These are phyloP conservation scores for Cochlearia excelsa DNA, from an alignment of 345 rosid genomes.

Conservation along the genomic window DNA sequence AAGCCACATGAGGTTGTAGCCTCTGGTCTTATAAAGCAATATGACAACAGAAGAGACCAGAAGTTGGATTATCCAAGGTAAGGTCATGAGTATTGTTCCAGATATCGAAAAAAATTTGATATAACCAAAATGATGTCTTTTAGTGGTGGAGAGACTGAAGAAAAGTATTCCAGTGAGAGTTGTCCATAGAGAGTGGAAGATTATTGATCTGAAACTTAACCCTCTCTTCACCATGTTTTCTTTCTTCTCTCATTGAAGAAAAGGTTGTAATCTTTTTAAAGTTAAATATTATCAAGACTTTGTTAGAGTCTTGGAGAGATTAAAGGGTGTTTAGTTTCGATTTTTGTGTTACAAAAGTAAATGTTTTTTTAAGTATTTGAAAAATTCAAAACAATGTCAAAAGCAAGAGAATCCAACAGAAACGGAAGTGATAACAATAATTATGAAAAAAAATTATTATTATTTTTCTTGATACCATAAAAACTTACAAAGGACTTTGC, in stretches of 20 bases:
- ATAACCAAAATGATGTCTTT: conserved; percentile 23
- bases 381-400: neutral
- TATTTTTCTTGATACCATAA: too few relatives aligned
- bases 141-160: conserved; percentile 27
- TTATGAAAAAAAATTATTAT: too few relatives aligned
- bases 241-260: conserved; percentile 8
- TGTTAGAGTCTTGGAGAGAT: conserved; percentile 33
- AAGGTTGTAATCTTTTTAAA: neutral
- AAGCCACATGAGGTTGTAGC: conserved; percentile 33
- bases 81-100: conserved; percentile 30
- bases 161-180: conserved; percentile 35
- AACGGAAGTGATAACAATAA: too few relatives aligned
- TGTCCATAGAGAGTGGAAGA: conserved; percentile 29
- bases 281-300: neutral
- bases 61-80: conserved; percentile 36
- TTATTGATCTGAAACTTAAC: conserved; percentile 7
- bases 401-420: too few relatives aligned
- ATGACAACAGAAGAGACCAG: conserved; percentile 24
- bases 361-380: neutral
- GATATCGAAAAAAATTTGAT: conserved; percentile 26
- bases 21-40: conserved; percentile 23
- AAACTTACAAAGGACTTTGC: conserved; percentile 12
- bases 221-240: conserved; percentile 28
- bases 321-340: conserved; percentile 8
- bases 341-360: too few relatives aligned